Percentiles rank a stretch among this genome's conserved stretches.
Conservation (phyloP, 495 filamentous ascomycete species). For the Penicillium cosmopolitanum region DNA sequence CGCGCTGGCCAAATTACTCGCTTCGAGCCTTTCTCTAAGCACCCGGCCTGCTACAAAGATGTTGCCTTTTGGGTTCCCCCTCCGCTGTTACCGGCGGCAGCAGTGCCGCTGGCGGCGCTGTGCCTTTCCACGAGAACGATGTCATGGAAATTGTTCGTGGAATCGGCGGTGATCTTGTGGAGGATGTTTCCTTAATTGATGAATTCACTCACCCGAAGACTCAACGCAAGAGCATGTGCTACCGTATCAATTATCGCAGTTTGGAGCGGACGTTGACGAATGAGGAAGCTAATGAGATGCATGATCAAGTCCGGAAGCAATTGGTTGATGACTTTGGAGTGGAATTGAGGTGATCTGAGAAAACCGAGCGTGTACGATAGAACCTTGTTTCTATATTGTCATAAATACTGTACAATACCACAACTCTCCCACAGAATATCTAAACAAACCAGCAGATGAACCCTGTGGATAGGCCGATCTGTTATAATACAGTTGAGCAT, state of each 20-base stretch:
- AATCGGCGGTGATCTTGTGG: conserved; percentile 78
- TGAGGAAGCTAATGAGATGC: conserved; percentile 73
- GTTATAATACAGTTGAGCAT: not conserved
- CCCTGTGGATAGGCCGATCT: no score
- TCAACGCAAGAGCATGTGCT: conserved; percentile 80
- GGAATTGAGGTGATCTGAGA: conserved; percentile 66
- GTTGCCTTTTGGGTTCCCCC: conserved; percentile 88
- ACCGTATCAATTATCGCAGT: conserved; percentile 89
- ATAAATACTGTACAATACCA: conserved; percentile 27
- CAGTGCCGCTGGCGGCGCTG: conserved; percentile 56
- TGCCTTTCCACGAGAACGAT: conserved; percentile 87
- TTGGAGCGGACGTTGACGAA: conserved; percentile 87
- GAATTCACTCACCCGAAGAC: conserved; percentile 90
- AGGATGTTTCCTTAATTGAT: conserved; percentile 83
- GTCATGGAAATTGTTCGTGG: conserved; percentile 91
- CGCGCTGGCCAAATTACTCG: conserved; percentile 63
- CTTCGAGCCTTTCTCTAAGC: conserved; percentile 85
- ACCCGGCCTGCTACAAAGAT: conserved; percentile 86
- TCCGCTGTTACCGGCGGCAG: conserved; percentile 41
- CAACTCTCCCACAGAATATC: not conserved
- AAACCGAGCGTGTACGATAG: conserved; percentile 19
- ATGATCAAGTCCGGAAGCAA: conserved; percentile 62
- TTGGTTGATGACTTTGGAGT: conserved; percentile 74
- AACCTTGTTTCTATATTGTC: conserved; percentile 2
- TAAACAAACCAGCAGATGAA: not conserved